Percentiles rank a stretch among this genome's conserved stretches.
Evolutionary conservation across 495 filamentous ascomycete species (phyloP).

Genomic region (Hyaloscypha finlandica): DNA sequence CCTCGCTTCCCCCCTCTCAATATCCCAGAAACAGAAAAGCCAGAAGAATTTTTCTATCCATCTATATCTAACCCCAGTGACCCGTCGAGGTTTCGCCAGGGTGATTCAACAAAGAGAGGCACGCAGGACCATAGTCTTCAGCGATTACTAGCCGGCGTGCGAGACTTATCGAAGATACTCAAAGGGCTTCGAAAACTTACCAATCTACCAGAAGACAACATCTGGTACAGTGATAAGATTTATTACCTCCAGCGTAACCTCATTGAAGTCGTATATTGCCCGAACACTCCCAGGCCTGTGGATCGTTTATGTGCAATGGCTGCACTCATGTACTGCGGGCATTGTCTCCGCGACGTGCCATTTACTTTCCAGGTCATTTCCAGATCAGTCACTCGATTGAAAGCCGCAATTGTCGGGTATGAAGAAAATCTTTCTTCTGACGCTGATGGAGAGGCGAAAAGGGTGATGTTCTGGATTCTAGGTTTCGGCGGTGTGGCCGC

Average conservation of each 20-base stretch:
- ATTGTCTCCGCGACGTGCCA: constrained; percentile 16
- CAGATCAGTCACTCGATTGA: constrained; percentile 13
- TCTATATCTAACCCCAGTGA: not conserved
- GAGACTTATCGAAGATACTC: constrained; percentile 1
- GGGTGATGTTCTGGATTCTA: constrained; percentile 20
- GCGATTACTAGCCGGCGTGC: not conserved
- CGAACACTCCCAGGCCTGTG: not conserved
- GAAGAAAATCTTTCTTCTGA: not conserved
- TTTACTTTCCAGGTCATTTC: constrained; percentile 13
- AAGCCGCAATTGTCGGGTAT: constrained; percentile 1
- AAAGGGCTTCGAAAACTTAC: constrained; percentile 1
- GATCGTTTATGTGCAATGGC: constrained; percentile 14
- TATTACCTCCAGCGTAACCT: constrained; percentile 21
- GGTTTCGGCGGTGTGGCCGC: constrained; percentile 11
- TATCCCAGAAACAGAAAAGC: not conserved
- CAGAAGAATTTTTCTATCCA: not conserved
- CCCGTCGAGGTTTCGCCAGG: not conserved
- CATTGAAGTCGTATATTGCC: constrained; percentile 11
- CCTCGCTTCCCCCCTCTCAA: constrained; percentile 23
- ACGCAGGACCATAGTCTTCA: not conserved
- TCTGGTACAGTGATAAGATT: constrained; percentile 23
- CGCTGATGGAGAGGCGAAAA: not conserved
- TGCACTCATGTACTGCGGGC: constrained; percentile 9
- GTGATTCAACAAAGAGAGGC: not conserved
- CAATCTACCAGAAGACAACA: constrained; percentile 16